Evolutionary conservation across 2,329 filamentous ascomycete species (phyloP).

Genomic region (Alternaria alternata): DNA sequence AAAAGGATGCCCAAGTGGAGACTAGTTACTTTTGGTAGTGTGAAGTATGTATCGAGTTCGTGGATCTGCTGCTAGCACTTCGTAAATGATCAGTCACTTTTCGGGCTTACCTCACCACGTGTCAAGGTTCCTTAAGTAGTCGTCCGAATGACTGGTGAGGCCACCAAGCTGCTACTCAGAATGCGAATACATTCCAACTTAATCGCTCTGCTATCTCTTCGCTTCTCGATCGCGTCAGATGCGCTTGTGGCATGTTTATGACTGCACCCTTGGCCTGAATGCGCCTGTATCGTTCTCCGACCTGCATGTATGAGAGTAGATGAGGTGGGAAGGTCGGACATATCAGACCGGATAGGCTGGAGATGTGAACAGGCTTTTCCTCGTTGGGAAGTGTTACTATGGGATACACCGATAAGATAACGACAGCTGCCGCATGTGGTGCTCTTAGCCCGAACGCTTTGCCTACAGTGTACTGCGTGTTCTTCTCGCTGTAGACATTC

Average conservation of each 20-base stretch:
- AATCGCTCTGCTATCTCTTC: conserved; percentile 18
- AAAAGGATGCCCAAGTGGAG: conserved; percentile 15
- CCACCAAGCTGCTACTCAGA: conserved; percentile 36
- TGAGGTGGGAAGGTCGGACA: conserved; percentile 9
- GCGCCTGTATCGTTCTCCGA: not conserved
- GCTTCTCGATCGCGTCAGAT: conserved; percentile 14
- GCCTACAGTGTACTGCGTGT: not conserved
- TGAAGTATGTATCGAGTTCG: conserved; percentile 10
- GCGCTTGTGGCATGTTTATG: conserved; percentile 1
- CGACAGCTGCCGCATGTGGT: conserved; percentile 4
- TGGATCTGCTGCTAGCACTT: conserved; percentile 11
- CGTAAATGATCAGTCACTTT: conserved; percentile 23
- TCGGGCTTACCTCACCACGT: conserved; percentile 45
- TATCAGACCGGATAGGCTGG: conserved; percentile 1
- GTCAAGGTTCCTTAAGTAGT: conserved; percentile 35
- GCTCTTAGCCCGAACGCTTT: not conserved
- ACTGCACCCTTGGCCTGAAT: conserved; percentile 2
- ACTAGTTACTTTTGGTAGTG: conserved; percentile 2
- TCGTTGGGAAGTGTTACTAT: not conserved
- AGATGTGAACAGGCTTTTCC: not conserved
- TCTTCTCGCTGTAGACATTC: not conserved
- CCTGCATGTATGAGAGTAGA: not conserved
- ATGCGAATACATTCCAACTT: conserved; percentile 44
- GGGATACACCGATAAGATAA: conserved; percentile 11
- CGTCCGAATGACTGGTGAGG: conserved; percentile 39